phyloP scores from a whole-genome alignment of 2,329 filamentous ascomycete species.

The Neonectria coccinea region DNA sequence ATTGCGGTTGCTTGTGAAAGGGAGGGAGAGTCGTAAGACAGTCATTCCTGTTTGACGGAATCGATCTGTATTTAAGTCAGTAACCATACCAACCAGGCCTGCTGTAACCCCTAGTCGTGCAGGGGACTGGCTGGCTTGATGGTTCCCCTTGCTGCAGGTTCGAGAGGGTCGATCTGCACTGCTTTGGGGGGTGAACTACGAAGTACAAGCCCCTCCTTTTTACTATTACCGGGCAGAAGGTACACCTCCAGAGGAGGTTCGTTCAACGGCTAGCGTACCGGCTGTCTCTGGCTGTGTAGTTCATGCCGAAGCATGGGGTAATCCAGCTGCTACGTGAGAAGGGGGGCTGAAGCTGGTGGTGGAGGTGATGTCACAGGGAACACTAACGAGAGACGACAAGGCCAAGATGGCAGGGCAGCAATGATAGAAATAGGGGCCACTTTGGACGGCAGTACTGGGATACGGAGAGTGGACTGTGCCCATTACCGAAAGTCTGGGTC shows the following conservation, averaged over 20 bases:
- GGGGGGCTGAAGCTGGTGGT: background rate
- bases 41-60: too few species aligned
- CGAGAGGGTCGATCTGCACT: slow-evolving; percentile 11
- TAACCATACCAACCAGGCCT: background rate
- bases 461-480: background rate
- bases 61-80: background rate
- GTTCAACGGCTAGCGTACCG: background rate
- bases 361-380: slow-evolving; percentile 19
- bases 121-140: background rate
- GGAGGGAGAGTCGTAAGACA: background rate
- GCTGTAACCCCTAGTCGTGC: background rate
- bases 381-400: background rate
- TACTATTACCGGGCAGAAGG: background rate
- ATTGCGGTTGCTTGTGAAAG: background rate
- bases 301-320: background rate
- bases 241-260: background rate
- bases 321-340: background rate
- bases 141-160: slow-evolving; percentile 1
- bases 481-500: background rate
- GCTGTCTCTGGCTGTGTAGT: background rate
- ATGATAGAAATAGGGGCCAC: background rate
- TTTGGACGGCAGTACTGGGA: background rate
- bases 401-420: background rate
- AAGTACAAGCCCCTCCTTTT: slow-evolving; percentile 12
- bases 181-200: slow-evolving; percentile 10